Conservation (phyloP, 495 filamentous ascomycete species). For the Aspergillus kassunensis region DNA sequence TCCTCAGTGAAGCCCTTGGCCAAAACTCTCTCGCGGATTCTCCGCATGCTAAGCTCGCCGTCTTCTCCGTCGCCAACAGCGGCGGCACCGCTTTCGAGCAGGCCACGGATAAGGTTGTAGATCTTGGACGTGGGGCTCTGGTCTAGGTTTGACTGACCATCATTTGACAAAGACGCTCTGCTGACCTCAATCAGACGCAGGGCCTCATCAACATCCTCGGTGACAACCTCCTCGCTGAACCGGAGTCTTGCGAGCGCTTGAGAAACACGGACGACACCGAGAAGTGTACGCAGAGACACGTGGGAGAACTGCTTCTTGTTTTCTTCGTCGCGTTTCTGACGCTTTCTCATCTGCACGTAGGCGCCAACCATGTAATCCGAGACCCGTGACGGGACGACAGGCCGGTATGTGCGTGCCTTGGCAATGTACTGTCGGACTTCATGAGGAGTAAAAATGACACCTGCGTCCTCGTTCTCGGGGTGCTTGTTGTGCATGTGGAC, state of each 20-base stretch:
- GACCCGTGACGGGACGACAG: conserved; percentile 73
- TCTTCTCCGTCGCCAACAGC: conserved; percentile 65
- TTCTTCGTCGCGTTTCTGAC: conserved; percentile 83
- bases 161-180: conserved; percentile 77
- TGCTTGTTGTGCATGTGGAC: conserved; percentile 97
- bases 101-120: conserved; percentile 82
- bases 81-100: conserved; percentile 78
- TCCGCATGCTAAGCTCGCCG: conserved; percentile 78
- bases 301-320: conserved; percentile 87
- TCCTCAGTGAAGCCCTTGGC: conserved; percentile 96
- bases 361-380: conserved; percentile 95
- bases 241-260: conserved; percentile 94
- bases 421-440: conserved; percentile 96
- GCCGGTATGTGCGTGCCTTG: conserved; percentile 82
- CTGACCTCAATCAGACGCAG: conserved; percentile 85
- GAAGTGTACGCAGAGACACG: conserved; percentile 85
- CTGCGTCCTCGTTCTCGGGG: conserved; percentile 65
- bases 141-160: conserved; percentile 56
- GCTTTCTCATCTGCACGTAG: conserved; percentile 86
- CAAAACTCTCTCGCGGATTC: conserved; percentile 82
- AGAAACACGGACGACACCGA: conserved; percentile 87
- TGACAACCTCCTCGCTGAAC: conserved; percentile 75
- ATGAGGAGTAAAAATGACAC: conserved; percentile 77
- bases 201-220: conserved; percentile 94
- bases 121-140: conserved; percentile 85